phyloP scores from a whole-genome alignment of 1,284 basidiomycete genomes.

The Blastosporella zonata region DNA sequence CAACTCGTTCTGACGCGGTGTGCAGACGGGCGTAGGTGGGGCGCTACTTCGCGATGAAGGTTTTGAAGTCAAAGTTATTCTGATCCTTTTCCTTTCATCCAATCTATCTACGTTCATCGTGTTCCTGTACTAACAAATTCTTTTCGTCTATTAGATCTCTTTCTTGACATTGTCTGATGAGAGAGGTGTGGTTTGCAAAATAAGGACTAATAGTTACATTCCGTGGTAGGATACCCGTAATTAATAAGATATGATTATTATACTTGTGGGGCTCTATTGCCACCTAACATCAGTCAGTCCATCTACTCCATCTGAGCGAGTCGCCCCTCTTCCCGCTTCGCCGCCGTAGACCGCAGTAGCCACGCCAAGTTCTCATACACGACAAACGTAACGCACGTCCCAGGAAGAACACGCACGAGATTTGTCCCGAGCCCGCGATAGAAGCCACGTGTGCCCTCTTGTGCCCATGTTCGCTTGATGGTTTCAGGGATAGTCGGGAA shows the following conservation, averaged over 20 bases:
- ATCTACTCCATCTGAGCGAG: constrained; percentile 7
- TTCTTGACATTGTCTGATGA: background rate
- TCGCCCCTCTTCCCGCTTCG: constrained; percentile 30
- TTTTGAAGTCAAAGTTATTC: constrained; percentile 19
- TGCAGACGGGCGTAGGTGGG: constrained; percentile 14
- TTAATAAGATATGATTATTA: constrained; percentile 8
- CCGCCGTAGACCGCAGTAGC: constrained; percentile 67
- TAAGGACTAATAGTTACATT: constrained; percentile 12
- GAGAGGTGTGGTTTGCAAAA: constrained; percentile 4
- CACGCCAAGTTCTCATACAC: constrained; percentile 96
- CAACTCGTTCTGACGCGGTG: constrained; percentile 19
- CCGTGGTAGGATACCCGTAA: constrained; percentile 7
- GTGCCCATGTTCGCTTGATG: constrained; percentile 74
- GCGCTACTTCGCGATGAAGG: constrained; percentile 16
- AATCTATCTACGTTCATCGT: background rate
- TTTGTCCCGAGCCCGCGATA: constrained; percentile 97
- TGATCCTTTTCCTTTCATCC: constrained; percentile 2
- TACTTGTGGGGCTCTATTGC: constrained; percentile 9
- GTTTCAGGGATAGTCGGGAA: constrained; percentile 84
- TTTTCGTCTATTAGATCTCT: background rate
- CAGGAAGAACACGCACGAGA: constrained; percentile 92
- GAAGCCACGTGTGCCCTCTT: constrained; percentile 85
- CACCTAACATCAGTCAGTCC: background rate
- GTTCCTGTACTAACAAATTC: background rate
- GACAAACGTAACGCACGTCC: constrained; percentile 97